Evolutionary conservation across 768 basidiomycete species (phyloP), one percentile per base, ranked within the genome.

Genomic region (Auriscalpium orientale): DNA sequence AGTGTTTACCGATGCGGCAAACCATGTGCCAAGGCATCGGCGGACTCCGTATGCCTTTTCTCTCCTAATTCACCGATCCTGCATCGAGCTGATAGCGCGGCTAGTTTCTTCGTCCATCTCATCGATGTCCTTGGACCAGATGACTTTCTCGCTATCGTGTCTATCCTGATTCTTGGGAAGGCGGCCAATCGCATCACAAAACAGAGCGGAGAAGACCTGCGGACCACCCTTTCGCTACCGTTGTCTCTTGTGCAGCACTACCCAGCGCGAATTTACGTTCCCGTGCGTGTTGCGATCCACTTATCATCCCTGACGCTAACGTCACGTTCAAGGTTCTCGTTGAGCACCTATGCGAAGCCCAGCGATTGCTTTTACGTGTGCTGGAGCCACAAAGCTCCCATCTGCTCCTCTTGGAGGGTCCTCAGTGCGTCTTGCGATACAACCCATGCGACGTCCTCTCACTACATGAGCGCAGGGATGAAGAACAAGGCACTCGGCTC

Each of bases 1-100:
- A 12, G 85, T 97, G 46, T 98, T 99, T 71, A 91, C 93, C 0
- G 95, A 97, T 67, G 95, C 97, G 11, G 83, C 89, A 4, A 84
- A 82, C 55, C 90, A 98, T 63, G 82, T 99, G 55, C 97, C 97
- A 15, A 84, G 90, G 4, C 95, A 99, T 70, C 85, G 97, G 21
- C 87, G 92, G 46, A 84, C 88, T 54, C 87, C 86, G 93, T 95
- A 9, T 34, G 83, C 72, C 16, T 53, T 61, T 34, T 35, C 35
- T n/a, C 34, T 9, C 28, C 8, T 34, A 1, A 21, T 7, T 36
- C 4, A 35, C 7, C 7, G 21, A 15, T 18, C 35, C 10, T 28
- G 6, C 18, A 28, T 54, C 52, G 28, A 47, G 21, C 57, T 67
- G 21, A 66, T 28, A 1, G 16, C 20, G 36, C 1, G 11, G 20